These are phyloP conservation scores for Castanopsis chinensis DNA, from an alignment of 306 rosid species.

Conservation along the genomic window DNA sequence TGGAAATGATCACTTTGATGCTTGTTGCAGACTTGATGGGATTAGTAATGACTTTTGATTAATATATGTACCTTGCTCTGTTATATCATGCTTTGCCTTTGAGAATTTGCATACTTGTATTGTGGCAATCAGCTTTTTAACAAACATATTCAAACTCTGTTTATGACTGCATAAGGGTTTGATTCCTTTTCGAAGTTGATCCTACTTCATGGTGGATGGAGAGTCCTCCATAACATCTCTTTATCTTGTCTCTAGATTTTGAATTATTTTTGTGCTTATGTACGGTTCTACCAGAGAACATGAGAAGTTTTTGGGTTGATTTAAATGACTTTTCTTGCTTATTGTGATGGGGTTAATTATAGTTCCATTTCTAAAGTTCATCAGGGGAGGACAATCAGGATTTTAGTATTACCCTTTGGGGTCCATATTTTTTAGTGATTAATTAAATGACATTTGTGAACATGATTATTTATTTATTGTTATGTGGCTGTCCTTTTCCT, in stretches of 20 bases:
- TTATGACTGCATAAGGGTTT: not conserved
- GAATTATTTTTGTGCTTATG: not conserved
- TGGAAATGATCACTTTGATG: not conserved
- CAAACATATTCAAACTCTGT: not conserved
- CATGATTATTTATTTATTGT: not conserved
- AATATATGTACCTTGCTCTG: not conserved
- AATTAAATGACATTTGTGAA: not conserved
- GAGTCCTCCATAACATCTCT: not conserved
- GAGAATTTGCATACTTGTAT: not conserved
- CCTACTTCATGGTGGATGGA: not conserved
- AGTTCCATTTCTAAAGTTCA: conserved; percentile 12
- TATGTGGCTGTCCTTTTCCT: not conserved
- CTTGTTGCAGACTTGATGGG: not conserved
- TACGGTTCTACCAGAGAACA: not conserved
- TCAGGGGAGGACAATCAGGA: conserved; percentile 1
- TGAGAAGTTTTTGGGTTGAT: not conserved
- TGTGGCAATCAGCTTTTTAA: not conserved
- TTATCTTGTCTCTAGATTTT: not conserved
- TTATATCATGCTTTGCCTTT: not conserved
- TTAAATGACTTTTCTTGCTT: conserved; percentile 5
- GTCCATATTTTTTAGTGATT: conserved; percentile 9
- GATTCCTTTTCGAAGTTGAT: not conserved
- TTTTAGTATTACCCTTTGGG: not conserved
- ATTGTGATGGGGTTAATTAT: not conserved
- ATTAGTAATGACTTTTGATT: not conserved